Evolutionary conservation across 257 asterid species (phyloP).

Genomic region (Primulina tabacum): DNA sequence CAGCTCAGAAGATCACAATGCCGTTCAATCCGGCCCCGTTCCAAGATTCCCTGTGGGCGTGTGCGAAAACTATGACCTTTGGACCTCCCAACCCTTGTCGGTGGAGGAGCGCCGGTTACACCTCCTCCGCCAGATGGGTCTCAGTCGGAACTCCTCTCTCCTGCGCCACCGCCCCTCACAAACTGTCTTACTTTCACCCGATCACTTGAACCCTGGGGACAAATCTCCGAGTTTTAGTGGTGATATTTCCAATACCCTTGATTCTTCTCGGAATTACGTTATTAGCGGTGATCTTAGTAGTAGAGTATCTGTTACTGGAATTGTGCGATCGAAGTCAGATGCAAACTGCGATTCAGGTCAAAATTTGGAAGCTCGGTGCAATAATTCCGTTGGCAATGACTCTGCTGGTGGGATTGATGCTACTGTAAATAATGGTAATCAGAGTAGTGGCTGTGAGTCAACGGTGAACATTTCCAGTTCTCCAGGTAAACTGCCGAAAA

Average conservation of each 20-base stretch:
- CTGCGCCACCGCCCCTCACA: slow-evolving; percentile 57
- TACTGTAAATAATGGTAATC: slow-evolving; percentile 27
- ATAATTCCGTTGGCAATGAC: slow-evolving; percentile 18
- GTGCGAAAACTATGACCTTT: slow-evolving; percentile 65
- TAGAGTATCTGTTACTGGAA: slow-evolving; percentile 31
- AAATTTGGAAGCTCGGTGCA: neutral
- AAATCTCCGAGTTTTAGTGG: slow-evolving; percentile 5
- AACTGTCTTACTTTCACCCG: slow-evolving; percentile 37
- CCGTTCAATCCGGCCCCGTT: slow-evolving; percentile 24
- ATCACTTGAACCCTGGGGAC: slow-evolving; percentile 33
- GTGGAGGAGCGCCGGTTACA: slow-evolving; percentile 82
- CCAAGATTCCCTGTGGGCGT: slow-evolving; percentile 59
- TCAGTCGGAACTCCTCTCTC: slow-evolving; percentile 67
- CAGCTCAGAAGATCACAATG: slow-evolving; percentile 27
- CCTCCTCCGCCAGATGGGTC: slow-evolving; percentile 79
- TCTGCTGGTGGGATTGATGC: slow-evolving; percentile 16
- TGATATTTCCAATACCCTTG: slow-evolving; percentile 15
- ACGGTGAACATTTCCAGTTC: slow-evolving; percentile 30
- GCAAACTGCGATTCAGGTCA: slow-evolving; percentile 37
- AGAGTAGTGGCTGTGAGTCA: slow-evolving; percentile 26
- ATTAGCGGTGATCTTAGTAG: slow-evolving; percentile 15
- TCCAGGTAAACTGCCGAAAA: slow-evolving; percentile 44
- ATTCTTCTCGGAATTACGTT: slow-evolving; percentile 15
- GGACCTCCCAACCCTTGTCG: slow-evolving; percentile 87
- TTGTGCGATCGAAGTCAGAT: slow-evolving; percentile 59